Base-by-base conservation (phyloP, 139 green algal species). In the Choricystis sp. region DNA sequence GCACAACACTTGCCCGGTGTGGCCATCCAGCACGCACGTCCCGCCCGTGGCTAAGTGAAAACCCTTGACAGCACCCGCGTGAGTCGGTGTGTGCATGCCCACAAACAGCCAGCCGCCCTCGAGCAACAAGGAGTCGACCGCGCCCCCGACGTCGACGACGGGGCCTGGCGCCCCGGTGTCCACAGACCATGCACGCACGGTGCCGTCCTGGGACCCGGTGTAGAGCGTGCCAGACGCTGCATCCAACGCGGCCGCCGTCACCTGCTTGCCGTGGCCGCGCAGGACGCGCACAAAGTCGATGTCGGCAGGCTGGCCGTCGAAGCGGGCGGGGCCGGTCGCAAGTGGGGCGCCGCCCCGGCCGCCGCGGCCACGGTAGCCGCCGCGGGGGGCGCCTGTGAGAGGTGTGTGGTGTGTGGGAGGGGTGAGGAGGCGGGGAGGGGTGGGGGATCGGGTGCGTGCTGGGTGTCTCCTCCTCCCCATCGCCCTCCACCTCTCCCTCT, bases 91-190 rank as follows among this genome's bases (percentile, higher is more conserved):
- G 29, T 81, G 78, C n/a, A 85, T 26, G 19, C 81, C 84, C 23
- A 86, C 83, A 72, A 90, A 85, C 28, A 91, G 70, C 65, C 77
- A 89, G 0, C 80, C 82, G 24, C 68, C 72, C 55, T 78, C 74
- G 57, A 82, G 60, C 31, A 91, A 68, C 56, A 91, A 66, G n/a
- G 66, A 74, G 57, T 83, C 75, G 19, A 90, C 81, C 27, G 80
- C 63, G 3, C 83, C 84, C 14, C 81, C 81, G 21, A 85, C 73
- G n/a, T 79, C 64, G 63, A 87, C 80, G 26, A 61, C 72, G 67
- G 63, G 81, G 25, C 69, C n/a, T 55, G 86, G 80, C 77, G 86
- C 64, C 5, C 79, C 80, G 31, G 69, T 83, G 2, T 63, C 63
- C 49, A 74, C 80, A 68, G 77, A 80, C 81, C 84, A 92, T 22